A percentile compares a stretch with the other conserved stretches of the same genome.
phyloP scores from a whole-genome alignment of 192 early-diverging fungal genomes.

The Coemansia sp. region DNA sequence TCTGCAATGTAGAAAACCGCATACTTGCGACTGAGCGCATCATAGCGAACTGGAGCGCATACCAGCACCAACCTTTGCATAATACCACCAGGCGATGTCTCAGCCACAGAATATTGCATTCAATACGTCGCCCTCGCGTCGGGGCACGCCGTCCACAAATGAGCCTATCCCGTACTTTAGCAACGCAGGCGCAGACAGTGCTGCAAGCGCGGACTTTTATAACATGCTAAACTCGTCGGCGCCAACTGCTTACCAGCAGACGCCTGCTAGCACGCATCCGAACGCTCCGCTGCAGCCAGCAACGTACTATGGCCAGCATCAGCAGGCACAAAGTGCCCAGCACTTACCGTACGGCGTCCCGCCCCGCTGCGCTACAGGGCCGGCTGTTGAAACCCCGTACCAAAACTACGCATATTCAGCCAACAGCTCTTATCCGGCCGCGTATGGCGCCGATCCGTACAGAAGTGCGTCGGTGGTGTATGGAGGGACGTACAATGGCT shows the following conservation, averaged over 20 bases:
- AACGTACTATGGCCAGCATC: neutral
- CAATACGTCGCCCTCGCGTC: conserved; percentile 27
- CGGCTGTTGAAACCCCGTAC: conserved; percentile 32
- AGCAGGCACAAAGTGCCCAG: neutral
- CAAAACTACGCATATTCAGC: conserved; percentile 13
- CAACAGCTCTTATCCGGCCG: neutral
- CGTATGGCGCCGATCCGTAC: conserved; percentile 14
- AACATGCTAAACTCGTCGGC: conserved; percentile 5
- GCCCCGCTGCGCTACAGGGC: conserved; percentile 44
- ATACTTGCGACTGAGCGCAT: neutral
- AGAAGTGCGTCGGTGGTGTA: conserved; percentile 45
- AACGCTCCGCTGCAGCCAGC: conserved; percentile 1
- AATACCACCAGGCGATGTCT: neutral
- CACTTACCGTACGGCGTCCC: conserved; percentile 16
- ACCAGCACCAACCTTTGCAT: neutral
- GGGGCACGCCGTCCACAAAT: conserved; percentile 41
- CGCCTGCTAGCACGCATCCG: conserved; percentile 2
- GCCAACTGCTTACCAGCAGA: neutral
- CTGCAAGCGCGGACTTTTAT: conserved; percentile 16
- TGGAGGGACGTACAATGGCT: conserved; percentile 21
- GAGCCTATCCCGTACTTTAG: conserved; percentile 49
- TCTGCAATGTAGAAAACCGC: neutral
- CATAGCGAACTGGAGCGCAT: neutral
- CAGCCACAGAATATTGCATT: neutral
- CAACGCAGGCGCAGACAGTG: neutral